Evolutionary conservation across 2,329 filamentous ascomycete genomes (phyloP).

Genomic region (Cercospora sesami): DNA sequence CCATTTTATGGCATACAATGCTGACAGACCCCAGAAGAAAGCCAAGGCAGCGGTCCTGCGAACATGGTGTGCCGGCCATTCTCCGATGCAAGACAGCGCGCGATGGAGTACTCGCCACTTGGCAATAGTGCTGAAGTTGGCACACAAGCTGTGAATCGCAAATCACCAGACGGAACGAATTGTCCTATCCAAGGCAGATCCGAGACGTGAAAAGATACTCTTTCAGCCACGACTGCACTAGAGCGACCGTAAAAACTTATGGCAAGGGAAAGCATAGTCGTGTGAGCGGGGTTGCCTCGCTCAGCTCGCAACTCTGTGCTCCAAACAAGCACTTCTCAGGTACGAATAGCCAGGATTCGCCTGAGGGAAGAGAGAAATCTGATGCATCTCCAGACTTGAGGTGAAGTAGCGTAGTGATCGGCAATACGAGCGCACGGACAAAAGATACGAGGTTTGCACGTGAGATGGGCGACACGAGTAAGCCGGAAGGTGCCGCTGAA

Average conservation of each 20-base stretch:
- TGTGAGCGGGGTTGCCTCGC: neutral
- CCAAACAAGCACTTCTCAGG: neutral
- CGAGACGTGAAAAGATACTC: neutral
- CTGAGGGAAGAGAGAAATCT: neutral
- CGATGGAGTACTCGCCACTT: neutral
- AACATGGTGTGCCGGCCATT: neutral
- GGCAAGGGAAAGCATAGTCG: neutral
- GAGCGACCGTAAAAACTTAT: neutral
- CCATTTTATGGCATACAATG: neutral
- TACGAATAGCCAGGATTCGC: neutral
- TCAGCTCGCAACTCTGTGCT: neutral
- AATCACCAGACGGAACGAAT: neutral
- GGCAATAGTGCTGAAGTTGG: neutral
- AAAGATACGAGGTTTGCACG: neutral
- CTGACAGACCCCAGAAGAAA: neutral
- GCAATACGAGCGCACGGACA: constrained; percentile 2
- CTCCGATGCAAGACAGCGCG: neutral
- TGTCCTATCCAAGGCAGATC: neutral
- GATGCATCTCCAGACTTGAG: neutral
- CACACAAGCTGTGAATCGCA: neutral
- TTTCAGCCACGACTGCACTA: neutral
- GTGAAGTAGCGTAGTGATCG: constrained; percentile 2
- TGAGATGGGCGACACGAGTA: neutral
- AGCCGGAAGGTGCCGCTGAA: neutral
- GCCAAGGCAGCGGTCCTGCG: neutral